Percentiles rank a stretch among this genome's conserved stretches.
Evolutionary conservation across 495 filamentous ascomycete species (phyloP).

Genomic region (Neurospora cerealis): DNA sequence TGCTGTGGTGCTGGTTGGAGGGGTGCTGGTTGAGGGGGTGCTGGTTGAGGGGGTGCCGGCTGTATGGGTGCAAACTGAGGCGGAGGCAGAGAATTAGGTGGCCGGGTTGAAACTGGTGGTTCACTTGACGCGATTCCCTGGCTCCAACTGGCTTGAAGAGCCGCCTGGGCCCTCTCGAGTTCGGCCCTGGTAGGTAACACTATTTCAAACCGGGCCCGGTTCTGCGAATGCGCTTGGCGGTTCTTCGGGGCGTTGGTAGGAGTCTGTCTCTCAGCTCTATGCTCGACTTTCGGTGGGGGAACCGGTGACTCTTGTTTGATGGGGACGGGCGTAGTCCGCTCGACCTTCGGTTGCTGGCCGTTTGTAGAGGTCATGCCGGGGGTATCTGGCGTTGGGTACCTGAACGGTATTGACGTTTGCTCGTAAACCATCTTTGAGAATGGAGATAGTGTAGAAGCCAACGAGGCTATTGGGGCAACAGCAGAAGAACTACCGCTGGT

Average conservation of each 20-base stretch:
- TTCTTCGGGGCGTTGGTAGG: slow-evolving; percentile 9
- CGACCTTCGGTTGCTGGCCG: slow-evolving; percentile 2
- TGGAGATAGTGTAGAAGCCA: slow-evolving; percentile 27
- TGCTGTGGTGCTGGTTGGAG: background rate
- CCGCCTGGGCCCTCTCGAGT: slow-evolving; percentile 10
- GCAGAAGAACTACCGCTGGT: slow-evolving; percentile 5
- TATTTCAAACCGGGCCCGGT: slow-evolving; percentile 22
- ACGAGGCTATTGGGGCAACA: slow-evolving; percentile 3
- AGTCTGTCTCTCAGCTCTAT: background rate
- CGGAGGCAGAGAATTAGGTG: background rate
- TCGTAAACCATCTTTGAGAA: slow-evolving; percentile 38
- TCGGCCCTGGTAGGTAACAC: slow-evolving; percentile 23
- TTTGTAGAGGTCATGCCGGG: slow-evolving; percentile 9
- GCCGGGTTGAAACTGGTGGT: background rate
- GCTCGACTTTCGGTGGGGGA: slow-evolving; percentile 11
- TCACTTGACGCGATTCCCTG: background rate
- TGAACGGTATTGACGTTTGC: slow-evolving; percentile 26
- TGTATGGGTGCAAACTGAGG: slow-evolving; percentile 1
- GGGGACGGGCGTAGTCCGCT: slow-evolving; percentile 3
- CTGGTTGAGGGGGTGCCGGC: background rate
- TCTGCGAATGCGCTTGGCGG: slow-evolving; percentile 15
- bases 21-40: background rate
- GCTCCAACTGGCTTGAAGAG: background rate
- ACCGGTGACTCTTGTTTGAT: slow-evolving; percentile 8
- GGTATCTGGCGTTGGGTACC: slow-evolving; percentile 26